Conservation (phyloP, 2,329 filamentous ascomycete genomes). For the Phyllosticta ampelicida region DNA sequence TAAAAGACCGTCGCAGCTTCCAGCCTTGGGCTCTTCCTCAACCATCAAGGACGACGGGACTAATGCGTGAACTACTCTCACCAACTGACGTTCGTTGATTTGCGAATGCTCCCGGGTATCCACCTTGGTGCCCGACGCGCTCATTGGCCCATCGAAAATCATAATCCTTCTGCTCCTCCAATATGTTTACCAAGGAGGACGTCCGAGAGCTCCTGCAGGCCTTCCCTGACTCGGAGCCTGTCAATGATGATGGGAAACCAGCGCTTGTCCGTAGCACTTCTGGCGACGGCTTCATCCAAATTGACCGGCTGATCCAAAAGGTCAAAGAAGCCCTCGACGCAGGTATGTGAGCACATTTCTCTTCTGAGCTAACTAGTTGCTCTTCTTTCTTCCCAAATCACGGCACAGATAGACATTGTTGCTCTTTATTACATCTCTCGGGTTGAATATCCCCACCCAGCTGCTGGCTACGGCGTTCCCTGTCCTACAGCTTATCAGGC, state of each 20-base stretch:
- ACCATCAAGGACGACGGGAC: not conserved
- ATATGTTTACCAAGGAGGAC: conserved; percentile 26
- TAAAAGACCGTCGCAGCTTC: not conserved
- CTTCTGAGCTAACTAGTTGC: not conserved
- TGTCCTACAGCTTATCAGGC: no score
- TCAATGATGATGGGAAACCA: not conserved
- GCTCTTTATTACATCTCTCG: no score
- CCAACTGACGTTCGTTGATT: not conserved
- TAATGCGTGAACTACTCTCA: not conserved
- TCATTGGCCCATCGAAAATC: not conserved
- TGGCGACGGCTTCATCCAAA: conserved; percentile 20
- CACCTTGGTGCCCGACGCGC: not conserved
- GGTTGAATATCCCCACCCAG: no score
- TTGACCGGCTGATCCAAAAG: conserved; percentile 14
- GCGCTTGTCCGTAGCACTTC: conserved; percentile 17
- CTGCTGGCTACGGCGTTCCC: no score
- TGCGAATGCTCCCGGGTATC: not conserved
- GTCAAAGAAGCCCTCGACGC: conserved; percentile 15
- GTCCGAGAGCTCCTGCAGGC: conserved; percentile 18
- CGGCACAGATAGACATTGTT: no score
- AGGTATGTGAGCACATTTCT: not conserved
- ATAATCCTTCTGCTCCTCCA: not conserved
- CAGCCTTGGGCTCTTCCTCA: not conserved
- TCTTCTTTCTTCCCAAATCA: not conserved
- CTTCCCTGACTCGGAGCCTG: conserved; percentile 14